Percentiles rank a stretch among this genome's conserved stretches.
These are phyloP conservation scores for Niebla homalea DNA, from an alignment of 495 filamentous ascomycete genomes.

Conservation along the genomic window DNA sequence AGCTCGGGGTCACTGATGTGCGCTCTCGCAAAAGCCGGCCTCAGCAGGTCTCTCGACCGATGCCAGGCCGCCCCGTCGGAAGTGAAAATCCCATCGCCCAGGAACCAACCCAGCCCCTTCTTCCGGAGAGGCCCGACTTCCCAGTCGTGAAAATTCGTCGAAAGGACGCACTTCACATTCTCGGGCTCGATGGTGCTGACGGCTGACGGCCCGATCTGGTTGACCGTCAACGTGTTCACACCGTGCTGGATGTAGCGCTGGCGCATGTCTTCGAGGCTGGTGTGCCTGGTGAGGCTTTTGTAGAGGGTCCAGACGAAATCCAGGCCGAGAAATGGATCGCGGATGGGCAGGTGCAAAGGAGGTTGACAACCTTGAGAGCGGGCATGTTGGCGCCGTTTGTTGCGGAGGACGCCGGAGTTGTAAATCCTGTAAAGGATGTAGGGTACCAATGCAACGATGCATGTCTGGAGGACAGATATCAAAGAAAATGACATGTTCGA, in stretches of 20 bases:
- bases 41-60: constrained; percentile 46
- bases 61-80: constrained; percentile 53
- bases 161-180: constrained; percentile 51
- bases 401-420: not conserved
- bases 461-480: not conserved
- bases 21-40: constrained; percentile 48
- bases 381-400: constrained; percentile 4
- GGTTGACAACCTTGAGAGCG: constrained; percentile 12
- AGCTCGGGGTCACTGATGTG: constrained; percentile 47
- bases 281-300: constrained; percentile 21
- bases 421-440: not conserved
- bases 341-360: not conserved
- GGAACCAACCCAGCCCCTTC: constrained; percentile 36
- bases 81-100: constrained; percentile 62
- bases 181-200: constrained; percentile 45
- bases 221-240: constrained; percentile 11
- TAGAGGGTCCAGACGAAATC: constrained; percentile 19
- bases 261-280: constrained; percentile 19
- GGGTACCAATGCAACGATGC: not conserved
- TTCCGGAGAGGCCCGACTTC: constrained; percentile 37
- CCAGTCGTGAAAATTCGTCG: constrained; percentile 47
- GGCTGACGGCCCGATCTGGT: constrained; percentile 20
- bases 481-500: too few relatives aligned
- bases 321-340: constrained; percentile 13
- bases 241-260: constrained; percentile 17